Evolutionary conservation across 169 alveolate genomes (phyloP).

Genomic region (Eimeria brunetti): DNA sequence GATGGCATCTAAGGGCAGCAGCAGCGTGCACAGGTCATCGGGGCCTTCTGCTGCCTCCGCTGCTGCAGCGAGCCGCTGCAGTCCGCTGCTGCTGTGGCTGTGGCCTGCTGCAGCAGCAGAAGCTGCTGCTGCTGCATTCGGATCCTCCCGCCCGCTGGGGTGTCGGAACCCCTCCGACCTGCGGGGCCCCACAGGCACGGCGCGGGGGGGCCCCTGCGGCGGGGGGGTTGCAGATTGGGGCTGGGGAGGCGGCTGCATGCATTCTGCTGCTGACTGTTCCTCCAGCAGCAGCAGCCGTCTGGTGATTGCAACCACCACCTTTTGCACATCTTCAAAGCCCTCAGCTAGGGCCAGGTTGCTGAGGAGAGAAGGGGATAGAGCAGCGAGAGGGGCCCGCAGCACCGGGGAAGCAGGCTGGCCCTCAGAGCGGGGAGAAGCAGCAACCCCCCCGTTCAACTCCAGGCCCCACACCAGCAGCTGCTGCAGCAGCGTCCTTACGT

Average conservation of each 20-base stretch:
- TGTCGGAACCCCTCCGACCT: not conserved
- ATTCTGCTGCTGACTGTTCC: not conserved
- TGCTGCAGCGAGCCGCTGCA: conserved; percentile 26
- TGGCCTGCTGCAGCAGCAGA: not conserved
- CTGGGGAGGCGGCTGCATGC: conserved; percentile 11
- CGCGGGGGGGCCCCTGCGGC: not conserved
- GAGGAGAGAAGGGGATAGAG: conserved; percentile 22
- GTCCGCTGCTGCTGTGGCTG: not conserved
- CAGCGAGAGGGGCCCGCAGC: conserved; percentile 39
- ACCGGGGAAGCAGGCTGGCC: not conserved
- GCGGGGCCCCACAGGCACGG: conserved; percentile 22
- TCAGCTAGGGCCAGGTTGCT: not conserved
- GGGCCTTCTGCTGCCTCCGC: conserved; percentile 30
- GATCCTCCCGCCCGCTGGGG: not conserved
- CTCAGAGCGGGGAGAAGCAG: not conserved
- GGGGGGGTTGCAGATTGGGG: not conserved
- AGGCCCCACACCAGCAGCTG: conserved; percentile 63
- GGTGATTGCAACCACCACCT: not conserved
- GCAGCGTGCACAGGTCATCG: not conserved
- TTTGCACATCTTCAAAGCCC: conserved; percentile 9
- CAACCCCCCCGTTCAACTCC: conserved; percentile 2
- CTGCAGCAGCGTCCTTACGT: conserved; percentile 46
- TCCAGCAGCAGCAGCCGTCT: conserved; percentile 41
- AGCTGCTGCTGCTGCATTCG: not conserved
- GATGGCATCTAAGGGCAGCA: conserved; percentile 1